Conservation (phyloP, 2,329 filamentous ascomycete species). For the Fusarium ramigenum region DNA sequence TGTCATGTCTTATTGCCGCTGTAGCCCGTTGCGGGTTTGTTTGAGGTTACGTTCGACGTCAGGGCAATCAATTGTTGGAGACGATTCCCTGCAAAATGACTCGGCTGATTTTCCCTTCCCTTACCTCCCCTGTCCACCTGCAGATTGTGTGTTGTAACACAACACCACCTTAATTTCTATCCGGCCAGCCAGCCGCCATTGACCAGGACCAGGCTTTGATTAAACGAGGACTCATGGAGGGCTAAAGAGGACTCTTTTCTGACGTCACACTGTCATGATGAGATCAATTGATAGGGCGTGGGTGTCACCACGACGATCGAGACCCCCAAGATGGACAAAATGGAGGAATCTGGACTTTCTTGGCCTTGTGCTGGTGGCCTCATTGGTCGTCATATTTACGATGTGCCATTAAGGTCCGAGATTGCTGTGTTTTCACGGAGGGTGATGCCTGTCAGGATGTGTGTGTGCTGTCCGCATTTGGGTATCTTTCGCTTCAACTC, state of each 20-base stretch:
- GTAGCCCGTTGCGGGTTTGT: slow-evolving; percentile 8
- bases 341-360: not conserved
- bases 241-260: not conserved
- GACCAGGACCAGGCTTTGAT: not conserved
- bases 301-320: slow-evolving; percentile 28
- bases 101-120: slow-evolving; percentile 14
- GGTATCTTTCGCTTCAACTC: slow-evolving; percentile 32
- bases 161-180: slow-evolving; percentile 7
- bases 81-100: slow-evolving; percentile 20
- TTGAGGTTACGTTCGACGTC: slow-evolving; percentile 34
- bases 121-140: not conserved
- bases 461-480: slow-evolving; percentile 31
- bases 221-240: slow-evolving; percentile 1
- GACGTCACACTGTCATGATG: slow-evolving; percentile 39
- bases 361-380: not conserved
- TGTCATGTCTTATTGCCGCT: slow-evolving; percentile 24
- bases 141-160: not conserved
- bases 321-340: not conserved
- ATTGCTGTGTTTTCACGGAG: not conserved
- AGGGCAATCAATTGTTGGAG: slow-evolving; percentile 12
- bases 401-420: slow-evolving; percentile 2
- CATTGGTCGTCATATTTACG: slow-evolving; percentile 14
- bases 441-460: slow-evolving; percentile 12
- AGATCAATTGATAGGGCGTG: slow-evolving; percentile 19
- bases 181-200: not conserved